Evolutionary conservation across 1,139 yeast genomes (phyloP).

Genomic region (Suhomyces bokatorum): DNA sequence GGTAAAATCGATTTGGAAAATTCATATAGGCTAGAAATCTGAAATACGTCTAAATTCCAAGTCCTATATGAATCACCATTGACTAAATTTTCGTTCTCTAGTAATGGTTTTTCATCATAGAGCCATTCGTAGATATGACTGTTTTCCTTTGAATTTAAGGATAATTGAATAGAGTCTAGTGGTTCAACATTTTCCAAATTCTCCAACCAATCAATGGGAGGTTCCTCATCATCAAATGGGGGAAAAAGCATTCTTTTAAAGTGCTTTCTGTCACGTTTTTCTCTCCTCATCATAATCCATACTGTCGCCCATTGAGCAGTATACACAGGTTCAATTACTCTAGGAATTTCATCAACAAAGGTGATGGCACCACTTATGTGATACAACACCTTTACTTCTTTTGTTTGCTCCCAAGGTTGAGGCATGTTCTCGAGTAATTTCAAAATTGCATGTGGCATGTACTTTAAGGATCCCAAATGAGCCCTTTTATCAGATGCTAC

Average conservation of each 20-base stretch:
- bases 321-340: conserved; percentile 90
- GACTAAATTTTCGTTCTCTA: conserved; percentile 53
- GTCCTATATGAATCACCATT: conserved; percentile 76
- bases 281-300: conserved; percentile 93
- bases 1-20: conserved; percentile 70
- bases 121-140: conserved; percentile 69
- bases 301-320: conserved; percentile 94
- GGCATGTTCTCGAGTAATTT: conserved; percentile 96
- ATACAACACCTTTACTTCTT: conserved; percentile 84
- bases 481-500: conserved; percentile 88
- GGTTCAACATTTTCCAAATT: conserved; percentile 75
- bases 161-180: conserved; percentile 65
- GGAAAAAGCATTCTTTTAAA: conserved; percentile 93
- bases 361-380: conserved; percentile 95
- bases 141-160: conserved; percentile 62
- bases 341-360: conserved; percentile 87
- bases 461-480: conserved; percentile 87
- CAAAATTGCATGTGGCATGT: conserved; percentile 91
- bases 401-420: conserved; percentile 93
- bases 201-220: conserved; percentile 81
- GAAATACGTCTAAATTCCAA: conserved; percentile 66
- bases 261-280: conserved; percentile 85
- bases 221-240: conserved; percentile 97
- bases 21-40: conserved; percentile 66
- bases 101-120: conserved; percentile 74